Base-by-base conservation (phyloP, 176 grass and related monocot species). In the Otatea glauca region DNA sequence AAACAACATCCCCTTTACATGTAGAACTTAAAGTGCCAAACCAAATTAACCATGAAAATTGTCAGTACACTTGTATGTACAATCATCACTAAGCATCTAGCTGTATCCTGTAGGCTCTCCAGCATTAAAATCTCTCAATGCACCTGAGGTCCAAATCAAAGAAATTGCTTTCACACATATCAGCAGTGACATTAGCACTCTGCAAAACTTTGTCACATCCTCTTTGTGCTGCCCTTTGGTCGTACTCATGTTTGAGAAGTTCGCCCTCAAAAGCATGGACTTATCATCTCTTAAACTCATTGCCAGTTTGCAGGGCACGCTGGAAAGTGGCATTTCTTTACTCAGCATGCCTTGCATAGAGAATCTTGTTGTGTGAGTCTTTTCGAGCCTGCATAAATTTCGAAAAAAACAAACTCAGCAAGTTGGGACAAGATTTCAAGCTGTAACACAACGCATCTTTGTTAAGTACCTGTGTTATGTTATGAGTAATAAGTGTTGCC, bases 301-400 rank as follows among this genome's bases (percentile, higher is more conserved):
- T 62, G 62, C 96, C 93, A 0, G 96, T 96, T 76, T 96, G 93
- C 20, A 96, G 86, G 38, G 85, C 96, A 44, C 84, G 88, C 77
- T 99, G 96, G 70, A 94, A 99, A 34, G 93, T 96, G 49, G 88
- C 51, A 55, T 86, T 94, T 86, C 90, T 90, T 86, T 94, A 90
- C 81, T 92, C 90, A 84, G 93, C 85, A 81, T 94, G 93, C 53
- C 90, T 92, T 44, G 93, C 93, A 4, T 92, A 94, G 49, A 94
- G 90, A 74, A 94, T 94, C 88, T 99, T 99, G 86, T 99, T 96
- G 85, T 99, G 96, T 34, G 96, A 96, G 76, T 99, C 96, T 86
- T 96, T 96, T 34, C 96, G 87, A 11, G 96, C 96, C 96, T 99
- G 83, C 83, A 88, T 25, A 88, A 47, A 24, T 65, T 80, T 56